Base-by-base conservation (phyloP, 345 rosid species). In the Melaleuca alternifolia region DNA sequence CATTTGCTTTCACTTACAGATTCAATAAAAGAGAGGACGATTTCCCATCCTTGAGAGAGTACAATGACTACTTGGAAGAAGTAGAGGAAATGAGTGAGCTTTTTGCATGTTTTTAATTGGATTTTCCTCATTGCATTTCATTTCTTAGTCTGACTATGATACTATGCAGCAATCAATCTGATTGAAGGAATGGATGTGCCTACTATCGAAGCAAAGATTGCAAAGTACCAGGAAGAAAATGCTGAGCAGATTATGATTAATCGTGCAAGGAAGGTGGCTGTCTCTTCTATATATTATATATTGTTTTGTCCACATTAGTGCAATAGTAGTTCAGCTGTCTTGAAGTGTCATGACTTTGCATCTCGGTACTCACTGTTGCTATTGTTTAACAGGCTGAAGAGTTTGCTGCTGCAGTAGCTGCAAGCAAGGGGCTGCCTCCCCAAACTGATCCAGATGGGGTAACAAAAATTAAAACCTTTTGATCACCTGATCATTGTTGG, bases 31-130 rank as follows among this genome's bases (percentile, higher is more conserved):
- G 97, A 87, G 96, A 95, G 90, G 98, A 96, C 11, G 99, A 95
- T 91, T 98, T 96, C 85, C 91, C 95, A 46, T 93, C 96, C 56
- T 65, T 96, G 87, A 91, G 56, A 83, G 99, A 95, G 85, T 98
- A 96, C 90, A 95, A 96, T 89, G 97, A 98, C 92, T 96, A 95
- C 90, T 92, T 96, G 92, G 99, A 96, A 90, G 96, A 95, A 89
- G 98, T 98, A 57, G 99, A 98, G 92, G 95, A 95, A 85, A 96
- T 98, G 98, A 89, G 99, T 98, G 89, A 85, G 97, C 89, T 84
- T 81, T 81, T 84, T 85, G 85, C 71, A 88, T n/a, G 54, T 57
- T 11, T 86, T 86, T 30, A 53, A 84, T 57, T 62, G 87, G 84
- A 28, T 2, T 54, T 21, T 51, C 82, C 33, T 13, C 50, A 14